Base-by-base conservation (phyloP, 2,329 filamentous ascomycete species). In the Ustulina deusta region DNA sequence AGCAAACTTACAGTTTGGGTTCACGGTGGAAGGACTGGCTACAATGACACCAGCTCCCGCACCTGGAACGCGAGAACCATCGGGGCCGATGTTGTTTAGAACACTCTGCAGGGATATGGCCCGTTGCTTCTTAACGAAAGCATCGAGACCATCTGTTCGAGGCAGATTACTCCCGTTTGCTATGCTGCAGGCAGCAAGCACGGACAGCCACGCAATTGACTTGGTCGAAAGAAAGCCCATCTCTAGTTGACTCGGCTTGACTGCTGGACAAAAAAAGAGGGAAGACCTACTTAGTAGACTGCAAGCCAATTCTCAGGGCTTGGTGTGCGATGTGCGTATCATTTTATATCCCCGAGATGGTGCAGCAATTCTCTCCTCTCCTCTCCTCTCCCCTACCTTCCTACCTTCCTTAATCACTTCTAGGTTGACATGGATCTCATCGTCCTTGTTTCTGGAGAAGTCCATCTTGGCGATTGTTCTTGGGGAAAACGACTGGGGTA, bases 21-120 rank as follows among this genome's bases (percentile, higher is more conserved):
- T 78, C 2, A 71, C 76, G n/a, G 80, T 85, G 9, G 83, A 86
- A 20, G 86, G 86, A 72, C 85, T 87, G 4, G 86, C 87, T 66
- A 89, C 78, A 2, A 88, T 81, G 61, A 86, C 80, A 34, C 86
- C 86, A 2, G 83, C 75, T 27, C 77, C 77, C 3, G 84, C 85
- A 49, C 84, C 85, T 15, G 76, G 70, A 10, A 81, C 85, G 62
- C 82, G 80, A 6, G 79, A 79, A 20, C 86, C 86, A 74, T 80
- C 74, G 0, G 85, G 75, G 6, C 87, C 87, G 63, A 88, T 86
- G 72, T 89, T 89, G 73, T 84, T 82, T 48, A 89, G 75, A 15
- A 85, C 80, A 29, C 85, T 83, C 70, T 86, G 80, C 27, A 86
- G 78, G 7, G 87, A 83, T 66, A 86, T 77, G 0, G 78, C 72